Evolutionary conservation across 148 eudicot species (phyloP), one percentile per base, ranked within the genome.

Genomic region (Euryodendron excelsum): DNA sequence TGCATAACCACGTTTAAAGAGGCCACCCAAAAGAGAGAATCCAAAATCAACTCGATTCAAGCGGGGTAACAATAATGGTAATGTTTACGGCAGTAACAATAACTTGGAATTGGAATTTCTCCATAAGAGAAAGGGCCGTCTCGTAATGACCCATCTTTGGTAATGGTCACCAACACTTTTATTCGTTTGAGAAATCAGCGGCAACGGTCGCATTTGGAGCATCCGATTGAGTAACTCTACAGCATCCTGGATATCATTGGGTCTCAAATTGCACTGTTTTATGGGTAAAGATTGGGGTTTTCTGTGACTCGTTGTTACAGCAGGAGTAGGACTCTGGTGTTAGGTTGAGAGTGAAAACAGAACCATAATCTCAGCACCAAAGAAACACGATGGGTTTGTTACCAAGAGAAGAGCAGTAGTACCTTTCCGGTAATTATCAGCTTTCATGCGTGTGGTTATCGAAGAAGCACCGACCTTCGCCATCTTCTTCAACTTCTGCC

Each of bases 171-270:
- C 33, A 77, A 47, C 27, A 41, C 28, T 52, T 68, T n/a, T 33
- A 25, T 11, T 53, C 4, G 68, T 52, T 27, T 50, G 13, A n/a
- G 18, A 1, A 23, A 37, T 15, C 8, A 27, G 7, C 25, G 80
- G 80, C 36, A 68, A n/a, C 67, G 66, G 74, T 71, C 73, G 39
- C 59, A 10, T 67, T 50, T 34, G n/a, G 64, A 50, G 7, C 80
- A 53, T 52, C 1, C 25, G 5, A 14, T 4, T 55, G 23, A 66
- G 58, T 5, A 68, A 39, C 20, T 13, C 3, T 6, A 27, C 13
- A 67, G 80, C 65, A 53, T 67, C 53, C n/a, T 55, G 34, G 6
- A 13, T 31, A 6, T 8, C 17, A 68, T 23, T 30, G 21, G 64
- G 64, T 8, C 0, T 9, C 45, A 2, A 41, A 41, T 41, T 41